Evolutionary conservation across 176 grass and related monocot genomes (phyloP).

Genomic region (Rhipidocladum racemiflorum): DNA sequence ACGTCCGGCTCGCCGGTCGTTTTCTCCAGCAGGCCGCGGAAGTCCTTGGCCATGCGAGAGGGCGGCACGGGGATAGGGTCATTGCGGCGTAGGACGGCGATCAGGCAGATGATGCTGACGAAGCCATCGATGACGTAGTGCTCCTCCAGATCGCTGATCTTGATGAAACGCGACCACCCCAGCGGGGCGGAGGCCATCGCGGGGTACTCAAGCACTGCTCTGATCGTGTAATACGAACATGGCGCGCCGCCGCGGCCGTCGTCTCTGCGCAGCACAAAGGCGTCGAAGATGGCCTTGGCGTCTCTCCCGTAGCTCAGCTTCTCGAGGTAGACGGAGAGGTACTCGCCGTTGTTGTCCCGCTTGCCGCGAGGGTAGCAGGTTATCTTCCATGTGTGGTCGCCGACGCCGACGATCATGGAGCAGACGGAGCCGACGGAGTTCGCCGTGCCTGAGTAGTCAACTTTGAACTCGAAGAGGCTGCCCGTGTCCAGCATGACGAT

Average conservation of each 20-base stretch:
- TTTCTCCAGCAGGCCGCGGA: slow-evolving; percentile 24
- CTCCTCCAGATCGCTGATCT: neutral
- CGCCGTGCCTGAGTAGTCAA: slow-evolving; percentile 7
- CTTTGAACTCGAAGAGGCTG: neutral
- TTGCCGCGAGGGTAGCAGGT: neutral
- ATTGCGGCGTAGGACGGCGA: neutral
- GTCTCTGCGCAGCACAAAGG: neutral
- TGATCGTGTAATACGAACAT: too few species aligned
- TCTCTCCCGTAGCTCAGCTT: neutral
- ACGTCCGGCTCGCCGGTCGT: neutral
- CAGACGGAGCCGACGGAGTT: neutral
- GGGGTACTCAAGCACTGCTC: neutral
- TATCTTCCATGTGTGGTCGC: slow-evolving; percentile 28
- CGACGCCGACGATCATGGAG: slow-evolving; percentile 14
- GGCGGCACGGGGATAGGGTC: slow-evolving; percentile 13
- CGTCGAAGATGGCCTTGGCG: slow-evolving; percentile 10
- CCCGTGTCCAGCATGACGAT: neutral
- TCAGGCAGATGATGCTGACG: slow-evolving; percentile 6
- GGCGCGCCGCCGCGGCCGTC: neutral
- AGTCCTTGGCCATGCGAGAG: slow-evolving; percentile 16
- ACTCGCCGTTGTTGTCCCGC: neutral
- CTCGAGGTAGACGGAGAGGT: slow-evolving; percentile 7
- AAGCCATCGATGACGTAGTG: slow-evolving; percentile 5
- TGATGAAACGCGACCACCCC: neutral
- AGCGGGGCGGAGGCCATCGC: neutral